Conservation (phyloP, 2,329 filamentous ascomycete species). For the Colletotrichum sp. region DNA sequence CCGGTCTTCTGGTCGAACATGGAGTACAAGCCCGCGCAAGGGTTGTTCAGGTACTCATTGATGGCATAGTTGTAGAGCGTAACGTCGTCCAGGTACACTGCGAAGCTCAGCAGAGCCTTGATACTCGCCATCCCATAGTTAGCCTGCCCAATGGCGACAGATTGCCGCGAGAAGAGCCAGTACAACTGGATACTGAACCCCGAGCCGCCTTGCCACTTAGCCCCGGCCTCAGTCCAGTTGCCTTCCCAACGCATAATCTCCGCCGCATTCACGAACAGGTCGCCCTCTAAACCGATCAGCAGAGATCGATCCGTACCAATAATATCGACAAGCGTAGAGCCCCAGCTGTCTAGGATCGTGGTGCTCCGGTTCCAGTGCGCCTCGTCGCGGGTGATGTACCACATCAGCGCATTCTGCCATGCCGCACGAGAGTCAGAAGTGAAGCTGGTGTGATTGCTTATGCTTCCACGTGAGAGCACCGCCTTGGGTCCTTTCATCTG, state of each 20-base stretch:
- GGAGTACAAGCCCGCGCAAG: slow-evolving; percentile 36
- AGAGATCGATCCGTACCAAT: slow-evolving; percentile 39
- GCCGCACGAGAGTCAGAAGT: slow-evolving; percentile 39
- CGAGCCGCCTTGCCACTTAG: slow-evolving; percentile 34
- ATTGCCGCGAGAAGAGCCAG: slow-evolving; percentile 44
- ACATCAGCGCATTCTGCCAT: slow-evolving; percentile 46
- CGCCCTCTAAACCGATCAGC: slow-evolving; percentile 41
- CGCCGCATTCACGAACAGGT: slow-evolving; percentile 44
- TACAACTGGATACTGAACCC: slow-evolving; percentile 45
- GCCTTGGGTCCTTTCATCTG: slow-evolving; percentile 33
- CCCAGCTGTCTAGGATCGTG: slow-evolving; percentile 41
- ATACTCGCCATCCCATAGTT: slow-evolving; percentile 48
- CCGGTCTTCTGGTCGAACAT: slow-evolving; percentile 36
- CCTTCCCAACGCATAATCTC: slow-evolving; percentile 51
- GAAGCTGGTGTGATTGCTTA: slow-evolving; percentile 41
- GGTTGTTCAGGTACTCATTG: slow-evolving; percentile 37
- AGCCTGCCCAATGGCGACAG: slow-evolving; percentile 42
- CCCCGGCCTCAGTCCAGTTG: slow-evolving; percentile 39
- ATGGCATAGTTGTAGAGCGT: slow-evolving; percentile 45
- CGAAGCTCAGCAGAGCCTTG: slow-evolving; percentile 41
- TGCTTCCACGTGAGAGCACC: slow-evolving; percentile 33
- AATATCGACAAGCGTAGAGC: slow-evolving; percentile 34
- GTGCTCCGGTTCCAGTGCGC: slow-evolving; percentile 37
- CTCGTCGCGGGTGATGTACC: slow-evolving; percentile 43
- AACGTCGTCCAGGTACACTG: slow-evolving; percentile 45